phyloP scores from a whole-genome alignment of 208 protist species.

The Phytomonas sp. region DNA sequence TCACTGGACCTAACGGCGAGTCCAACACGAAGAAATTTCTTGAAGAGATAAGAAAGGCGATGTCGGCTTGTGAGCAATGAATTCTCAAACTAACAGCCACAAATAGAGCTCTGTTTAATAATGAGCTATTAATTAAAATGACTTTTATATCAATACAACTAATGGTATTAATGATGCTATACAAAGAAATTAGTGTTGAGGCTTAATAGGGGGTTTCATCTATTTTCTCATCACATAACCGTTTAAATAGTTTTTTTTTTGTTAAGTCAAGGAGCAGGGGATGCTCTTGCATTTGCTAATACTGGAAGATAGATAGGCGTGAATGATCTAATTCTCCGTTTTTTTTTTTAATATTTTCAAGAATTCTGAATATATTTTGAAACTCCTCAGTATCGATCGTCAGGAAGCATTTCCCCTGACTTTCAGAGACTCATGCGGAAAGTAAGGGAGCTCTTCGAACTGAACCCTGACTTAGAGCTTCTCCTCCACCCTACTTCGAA shows the following conservation, averaged over 20 bases:
- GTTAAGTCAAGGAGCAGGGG: background rate
- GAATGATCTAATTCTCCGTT: background rate
- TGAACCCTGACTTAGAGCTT: slow-evolving; percentile 26
- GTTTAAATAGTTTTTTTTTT: background rate
- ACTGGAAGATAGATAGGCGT: background rate
- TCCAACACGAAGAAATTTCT: slow-evolving; percentile 42
- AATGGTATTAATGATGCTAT: background rate
- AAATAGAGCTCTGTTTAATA: background rate
- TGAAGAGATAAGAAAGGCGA: slow-evolving; percentile 29
- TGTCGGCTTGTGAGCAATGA: background rate
- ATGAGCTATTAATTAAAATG: background rate
- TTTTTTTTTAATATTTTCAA: background rate
- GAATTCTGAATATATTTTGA: background rate
- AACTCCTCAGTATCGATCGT: background rate
- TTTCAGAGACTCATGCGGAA: background rate
- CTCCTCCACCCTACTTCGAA: slow-evolving; percentile 40
- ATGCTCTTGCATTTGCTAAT: background rate
- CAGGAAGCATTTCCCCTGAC: background rate
- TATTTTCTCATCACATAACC: background rate
- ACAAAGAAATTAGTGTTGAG: background rate
- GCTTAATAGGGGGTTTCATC: background rate
- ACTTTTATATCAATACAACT: background rate
- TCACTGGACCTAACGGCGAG: slow-evolving; percentile 43
- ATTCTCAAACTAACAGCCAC: background rate
- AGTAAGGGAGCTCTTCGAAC: slow-evolving; percentile 1